These are phyloP conservation scores for Trebouxia sp. DNA, from an alignment of 139 green algal genomes.

Conservation along the genomic window DNA sequence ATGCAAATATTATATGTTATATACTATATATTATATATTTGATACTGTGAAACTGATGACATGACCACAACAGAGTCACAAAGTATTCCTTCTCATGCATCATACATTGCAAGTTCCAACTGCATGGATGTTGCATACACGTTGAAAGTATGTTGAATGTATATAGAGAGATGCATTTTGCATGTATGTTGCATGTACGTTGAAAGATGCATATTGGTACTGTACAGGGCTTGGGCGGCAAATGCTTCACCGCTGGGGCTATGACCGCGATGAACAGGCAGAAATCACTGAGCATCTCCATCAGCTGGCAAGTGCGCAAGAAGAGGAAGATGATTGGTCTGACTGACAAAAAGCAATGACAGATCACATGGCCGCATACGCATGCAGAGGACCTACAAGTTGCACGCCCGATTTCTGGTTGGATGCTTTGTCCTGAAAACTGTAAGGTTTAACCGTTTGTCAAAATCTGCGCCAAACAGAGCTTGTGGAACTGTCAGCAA, in stretches of 20 bases:
- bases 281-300: slow-evolving; percentile 12
- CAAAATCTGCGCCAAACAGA: neutral
- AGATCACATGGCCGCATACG: neutral
- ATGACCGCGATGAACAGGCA: slow-evolving; percentile 13
- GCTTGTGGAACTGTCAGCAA: neutral
- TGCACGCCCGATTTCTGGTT: no score
- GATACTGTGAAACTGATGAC: no score
- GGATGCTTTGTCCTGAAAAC: no score
- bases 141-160: neutral
- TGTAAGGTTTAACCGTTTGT: neutral
- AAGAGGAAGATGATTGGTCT: slow-evolving; percentile 7
- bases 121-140: neutral
- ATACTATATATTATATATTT: no score
- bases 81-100: no score
- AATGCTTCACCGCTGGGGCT: neutral
- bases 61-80: no score
- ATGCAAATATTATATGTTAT: no score
- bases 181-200: neutral
- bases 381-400: neutral
- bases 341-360: neutral
- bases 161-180: neutral
- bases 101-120: no score
- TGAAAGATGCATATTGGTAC: neutral
- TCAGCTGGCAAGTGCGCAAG: neutral
- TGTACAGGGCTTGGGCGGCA: neutral